phyloP scores from a whole-genome alignment of 2,329 filamentous ascomycete species.

The Plenodomus lindquistii region DNA sequence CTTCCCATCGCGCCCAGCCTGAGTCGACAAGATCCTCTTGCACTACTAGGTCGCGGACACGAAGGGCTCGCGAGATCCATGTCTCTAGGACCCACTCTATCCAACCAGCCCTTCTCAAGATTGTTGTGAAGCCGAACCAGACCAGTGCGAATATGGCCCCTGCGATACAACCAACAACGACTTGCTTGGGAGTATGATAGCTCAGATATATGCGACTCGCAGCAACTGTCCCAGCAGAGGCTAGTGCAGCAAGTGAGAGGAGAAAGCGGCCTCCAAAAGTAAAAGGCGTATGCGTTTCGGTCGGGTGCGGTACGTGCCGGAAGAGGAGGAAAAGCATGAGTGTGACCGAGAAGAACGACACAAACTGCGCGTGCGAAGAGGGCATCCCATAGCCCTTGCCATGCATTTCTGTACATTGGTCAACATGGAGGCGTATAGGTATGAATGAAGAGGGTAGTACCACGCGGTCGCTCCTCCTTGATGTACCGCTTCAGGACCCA shows the following conservation, averaged over 20 bases:
- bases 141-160: constrained; percentile 71
- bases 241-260: constrained; percentile 50
- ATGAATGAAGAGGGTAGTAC: constrained; percentile 52
- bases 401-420: constrained; percentile 62
- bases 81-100: constrained; percentile 73
- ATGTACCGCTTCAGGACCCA: constrained; percentile 87
- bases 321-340: constrained; percentile 82
- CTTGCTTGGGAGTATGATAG: constrained; percentile 89
- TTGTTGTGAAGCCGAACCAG: constrained; percentile 78
- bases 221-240: constrained; percentile 61
- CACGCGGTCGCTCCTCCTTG: constrained; percentile 84
- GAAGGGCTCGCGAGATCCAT: constrained; percentile 65
- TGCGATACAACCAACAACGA: constrained; percentile 75
- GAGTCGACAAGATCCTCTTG: constrained; percentile 88
- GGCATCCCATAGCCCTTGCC: constrained; percentile 98
- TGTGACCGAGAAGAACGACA: constrained; percentile 86
- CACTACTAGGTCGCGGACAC: constrained; percentile 81
- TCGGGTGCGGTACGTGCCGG: constrained; percentile 62
- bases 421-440: background rate
- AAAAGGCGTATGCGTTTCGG: constrained; percentile 59
- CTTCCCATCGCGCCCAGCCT: constrained; percentile 92
- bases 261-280: constrained; percentile 63
- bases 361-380: constrained; percentile 91
- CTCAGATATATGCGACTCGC: constrained; percentile 85
- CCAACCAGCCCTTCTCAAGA: constrained; percentile 68